Base-by-base conservation (phyloP, 2,329 filamentous ascomycete species). In the Lasiodiplodia sp. region DNA sequence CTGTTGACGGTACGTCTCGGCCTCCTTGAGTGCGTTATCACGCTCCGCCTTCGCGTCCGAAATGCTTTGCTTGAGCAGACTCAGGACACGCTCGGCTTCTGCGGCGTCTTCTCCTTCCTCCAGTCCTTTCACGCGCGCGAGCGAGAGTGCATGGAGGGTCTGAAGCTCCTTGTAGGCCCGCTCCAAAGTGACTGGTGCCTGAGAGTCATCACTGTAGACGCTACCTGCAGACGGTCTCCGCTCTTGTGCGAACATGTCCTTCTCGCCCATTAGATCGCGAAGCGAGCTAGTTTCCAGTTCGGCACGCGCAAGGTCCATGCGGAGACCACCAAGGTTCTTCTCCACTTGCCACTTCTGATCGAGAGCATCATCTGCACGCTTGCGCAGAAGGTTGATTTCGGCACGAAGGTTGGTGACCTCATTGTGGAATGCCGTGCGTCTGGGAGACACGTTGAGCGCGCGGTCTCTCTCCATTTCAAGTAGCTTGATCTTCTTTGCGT, bases 301-400 rank as follows among this genome's bases (percentile, higher is more conserved):
- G 31, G 96, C 94, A 71, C 94, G 92, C 79, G 98, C 96, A 52
- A 99, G 88, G 76, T 98, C 95, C 92, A 97, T 97, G 82, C 97
- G 97, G 68, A 98, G 83, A 67, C 94, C 93, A 65, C 89, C 87
- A 2, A 98, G 84, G 21, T 93, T 93, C 81, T 96, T 96, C 81
- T 97, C 95, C 70, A 94, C 95, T 77, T 96, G 92, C 91, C 93
- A 98, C 80, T 98, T 98, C 75, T 97, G 92, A 76, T 97, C 93
- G 16, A 98, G 86, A 18, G 95, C 95, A 71, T 98, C 95, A 74
- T 99, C 95, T 37, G 95, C 95, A 66, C 96, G 89, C 70, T 91
- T 91, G 53, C 96, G 90, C 68, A 99, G 86, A 18, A 91, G 87
- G 64, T 92, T 92, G 71, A 99, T 92, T 78, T 99, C 96, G 28